Base-by-base conservation (phyloP, 495 filamentous ascomycete species). In the Rhypophila decipiens region DNA sequence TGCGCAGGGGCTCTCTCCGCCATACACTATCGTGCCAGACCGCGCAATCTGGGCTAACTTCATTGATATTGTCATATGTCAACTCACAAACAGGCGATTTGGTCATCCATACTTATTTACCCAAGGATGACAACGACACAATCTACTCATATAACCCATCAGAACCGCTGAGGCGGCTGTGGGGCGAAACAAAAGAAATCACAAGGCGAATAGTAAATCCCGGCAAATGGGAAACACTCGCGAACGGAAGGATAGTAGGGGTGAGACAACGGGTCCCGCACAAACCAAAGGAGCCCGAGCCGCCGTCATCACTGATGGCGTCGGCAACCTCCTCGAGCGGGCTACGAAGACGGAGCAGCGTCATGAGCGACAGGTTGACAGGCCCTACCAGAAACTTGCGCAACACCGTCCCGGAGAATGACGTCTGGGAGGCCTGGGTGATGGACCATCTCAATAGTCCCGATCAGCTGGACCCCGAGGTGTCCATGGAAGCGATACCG, bases 351-450 rank as follows among this genome's bases (percentile, higher is more conserved):
- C 56, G 57, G 12, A 19, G 18, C 29, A 27, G 19, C 49, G 15
- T n/a, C 15, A 23, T 17, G 10, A 4, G 21, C 11, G n/a, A n/a
- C n/a, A n/a, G n/a, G n/a, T n/a, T n/a, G n/a, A 31, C 27, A 13
- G 27, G 27, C 27, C 52, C 55, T 12, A 23, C 5, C 38, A 9
- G 13, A n/a, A 12, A 24, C 18, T 19, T 44, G 8, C 18, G 7
- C 5, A 7, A 35, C 38, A 23, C 24, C 23, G 24, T 24, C 39
- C n/a, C 42, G 51, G 39, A 44, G 50, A 42, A 29, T 31, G 42
- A 21, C 2, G 44, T 24, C 46, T 88, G 83, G 83, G 82, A 87
- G 57, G 77, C 76, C 2, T 88, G 83, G 80, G 76, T 73, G 9
- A 69, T 85, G 41, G 74, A 76, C 18, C 65, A 67, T 47, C 66